A percentile compares a stretch with the other conserved stretches of the same genome.
Evolutionary conservation across 805 yeast species (phyloP).

Genomic region (Metschnikowia borealis): DNA sequence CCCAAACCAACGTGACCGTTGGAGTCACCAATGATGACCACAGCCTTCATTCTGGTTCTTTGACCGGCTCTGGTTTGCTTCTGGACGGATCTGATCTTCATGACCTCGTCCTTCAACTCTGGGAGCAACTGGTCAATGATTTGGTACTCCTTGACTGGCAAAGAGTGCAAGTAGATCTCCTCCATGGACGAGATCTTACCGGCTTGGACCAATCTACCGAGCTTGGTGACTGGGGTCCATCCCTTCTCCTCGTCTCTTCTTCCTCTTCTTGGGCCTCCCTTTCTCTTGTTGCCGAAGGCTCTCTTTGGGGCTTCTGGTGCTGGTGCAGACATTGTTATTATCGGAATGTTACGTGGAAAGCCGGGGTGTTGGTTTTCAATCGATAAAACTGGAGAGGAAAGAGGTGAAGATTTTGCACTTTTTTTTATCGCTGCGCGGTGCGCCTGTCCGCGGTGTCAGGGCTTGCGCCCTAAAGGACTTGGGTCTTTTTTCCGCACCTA

Average conservation of each 20-base stretch:
- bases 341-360: constrained; percentile 72
- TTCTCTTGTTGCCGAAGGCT: constrained; percentile 54
- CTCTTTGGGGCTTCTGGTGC: constrained; percentile 43
- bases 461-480: constrained; percentile 13
- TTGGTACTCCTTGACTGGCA: constrained; percentile 99
- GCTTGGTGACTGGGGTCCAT: constrained; percentile 99
- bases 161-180: constrained; percentile 98
- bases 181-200: constrained; percentile 95
- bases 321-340: constrained; percentile 44
- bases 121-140: constrained; percentile 96
- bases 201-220: constrained; percentile 99
- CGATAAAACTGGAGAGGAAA: constrained; percentile 36
- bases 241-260: constrained; percentile 94
- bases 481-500: neutral
- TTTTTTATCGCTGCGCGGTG: constrained; percentile 5
- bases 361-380: constrained; percentile 69
- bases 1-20: constrained; percentile 99
- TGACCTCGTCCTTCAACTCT: constrained; percentile 94
- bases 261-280: constrained; percentile 49
- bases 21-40: constrained; percentile 98
- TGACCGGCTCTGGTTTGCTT: constrained; percentile 99
- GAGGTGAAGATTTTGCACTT: constrained; percentile 7
- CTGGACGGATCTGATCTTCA: constrained; percentile 99
- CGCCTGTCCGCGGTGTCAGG: constrained; percentile 4
- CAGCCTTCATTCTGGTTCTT: constrained; percentile 99